Evolutionary conservation across 192 early-diverging fungal species (phyloP).

Genomic region (Umbelopsis sp.): DNA sequence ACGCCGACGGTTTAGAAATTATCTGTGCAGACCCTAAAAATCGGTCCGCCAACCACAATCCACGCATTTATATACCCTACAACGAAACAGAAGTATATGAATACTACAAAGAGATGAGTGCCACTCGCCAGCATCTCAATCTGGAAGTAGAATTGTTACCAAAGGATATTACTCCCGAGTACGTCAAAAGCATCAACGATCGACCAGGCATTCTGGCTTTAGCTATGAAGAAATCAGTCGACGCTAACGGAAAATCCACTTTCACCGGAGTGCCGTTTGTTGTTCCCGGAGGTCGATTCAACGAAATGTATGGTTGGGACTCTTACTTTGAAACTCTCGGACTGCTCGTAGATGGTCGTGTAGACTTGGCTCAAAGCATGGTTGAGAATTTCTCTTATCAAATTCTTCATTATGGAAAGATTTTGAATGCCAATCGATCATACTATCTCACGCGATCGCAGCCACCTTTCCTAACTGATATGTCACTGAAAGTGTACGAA

Average conservation of each 20-base stretch:
- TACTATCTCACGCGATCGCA: slow-evolving; percentile 98
- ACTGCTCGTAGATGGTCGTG: slow-evolving; percentile 81
- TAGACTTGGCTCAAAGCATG: slow-evolving; percentile 90
- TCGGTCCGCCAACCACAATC: slow-evolving; percentile 68
- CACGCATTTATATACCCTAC: slow-evolving; percentile 92
- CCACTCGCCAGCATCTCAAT: slow-evolving; percentile 65
- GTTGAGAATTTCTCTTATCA: slow-evolving; percentile 98
- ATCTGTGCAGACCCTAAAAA: slow-evolving; percentile 96
- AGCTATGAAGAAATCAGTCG: slow-evolving; percentile 59
- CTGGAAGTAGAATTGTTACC: slow-evolving; percentile 85
- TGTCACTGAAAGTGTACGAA: slow-evolving; percentile 84
- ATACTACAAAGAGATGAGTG: slow-evolving; percentile 79
- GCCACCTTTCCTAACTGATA: slow-evolving; percentile 97
- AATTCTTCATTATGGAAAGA: slow-evolving; percentile 98
- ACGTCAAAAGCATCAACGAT: slow-evolving; percentile 90
- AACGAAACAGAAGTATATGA: slow-evolving; percentile 72
- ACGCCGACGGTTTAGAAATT: slow-evolving; percentile 81
- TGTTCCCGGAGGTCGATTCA: slow-evolving; percentile 98
- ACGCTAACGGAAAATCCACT: slow-evolving; percentile 41
- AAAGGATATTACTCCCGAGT: slow-evolving; percentile 81
- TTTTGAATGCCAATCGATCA: slow-evolving; percentile 96
- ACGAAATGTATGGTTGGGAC: slow-evolving; percentile 99
- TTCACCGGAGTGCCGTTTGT: slow-evolving; percentile 89
- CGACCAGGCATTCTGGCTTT: slow-evolving; percentile 90
- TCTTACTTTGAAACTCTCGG: slow-evolving; percentile 93